These are phyloP conservation scores for Phylloporus arenicola DNA, from an alignment of 768 basidiomycete species.

Conservation along the genomic window DNA sequence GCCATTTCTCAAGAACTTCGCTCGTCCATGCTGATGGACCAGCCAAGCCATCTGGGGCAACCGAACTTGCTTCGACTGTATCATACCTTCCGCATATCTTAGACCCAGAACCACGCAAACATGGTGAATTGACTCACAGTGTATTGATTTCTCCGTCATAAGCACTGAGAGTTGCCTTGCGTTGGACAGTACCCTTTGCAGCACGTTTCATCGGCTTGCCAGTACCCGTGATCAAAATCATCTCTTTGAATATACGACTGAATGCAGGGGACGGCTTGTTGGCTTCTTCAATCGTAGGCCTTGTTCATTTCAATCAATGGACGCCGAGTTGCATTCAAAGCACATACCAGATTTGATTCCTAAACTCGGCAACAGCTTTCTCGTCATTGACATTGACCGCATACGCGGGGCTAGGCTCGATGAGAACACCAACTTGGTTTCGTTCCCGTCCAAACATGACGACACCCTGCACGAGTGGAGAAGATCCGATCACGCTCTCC, in stretches of 20 bases:
- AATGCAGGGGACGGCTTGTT: conserved; percentile 36
- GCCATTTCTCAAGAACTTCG: conserved; percentile 6
- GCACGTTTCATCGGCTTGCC: conserved; percentile 39
- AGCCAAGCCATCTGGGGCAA: neutral
- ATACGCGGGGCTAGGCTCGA: conserved; percentile 20
- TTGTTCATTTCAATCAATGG: conserved; percentile 5
- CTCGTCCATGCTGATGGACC: conserved; percentile 4
- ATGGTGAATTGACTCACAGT: conserved; percentile 11
- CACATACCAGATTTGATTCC: conserved; percentile 29
- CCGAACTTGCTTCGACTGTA: neutral
- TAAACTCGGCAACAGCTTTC: conserved; percentile 23
- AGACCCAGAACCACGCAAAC: neutral
- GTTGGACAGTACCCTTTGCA: conserved; percentile 24
- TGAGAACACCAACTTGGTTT: conserved; percentile 28
- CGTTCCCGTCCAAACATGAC: conserved; percentile 34
- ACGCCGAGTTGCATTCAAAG: neutral
- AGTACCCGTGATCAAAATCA: conserved; percentile 40
- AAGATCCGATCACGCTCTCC: conserved; percentile 26
- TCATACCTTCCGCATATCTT: conserved; percentile 4
- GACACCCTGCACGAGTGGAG: too few species aligned
- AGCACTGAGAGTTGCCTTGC: conserved; percentile 12
- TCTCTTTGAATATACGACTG: too few species aligned
- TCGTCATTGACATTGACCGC: conserved; percentile 19
- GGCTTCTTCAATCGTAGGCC: conserved; percentile 38
- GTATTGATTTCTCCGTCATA: conserved; percentile 24